phyloP scores from a whole-genome alignment of 2,329 filamentous ascomycete genomes.

The Trichophyton simii region DNA sequence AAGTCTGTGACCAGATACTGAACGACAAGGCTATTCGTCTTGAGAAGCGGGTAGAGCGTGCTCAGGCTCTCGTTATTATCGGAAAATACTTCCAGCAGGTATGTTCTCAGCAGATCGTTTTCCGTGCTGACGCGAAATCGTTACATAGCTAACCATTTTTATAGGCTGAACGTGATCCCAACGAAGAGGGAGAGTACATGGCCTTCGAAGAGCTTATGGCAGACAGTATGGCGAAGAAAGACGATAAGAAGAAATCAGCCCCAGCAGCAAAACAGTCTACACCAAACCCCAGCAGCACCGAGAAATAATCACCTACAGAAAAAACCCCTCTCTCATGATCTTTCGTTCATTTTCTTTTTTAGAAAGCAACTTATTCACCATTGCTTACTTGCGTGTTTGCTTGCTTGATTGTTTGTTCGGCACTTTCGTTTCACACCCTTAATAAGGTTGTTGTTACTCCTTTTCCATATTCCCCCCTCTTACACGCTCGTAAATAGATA shows the following conservation, averaged over 20 bases:
- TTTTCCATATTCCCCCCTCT: not conserved
- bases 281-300: not conserved
- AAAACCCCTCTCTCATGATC: not conserved
- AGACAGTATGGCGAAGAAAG: conserved; percentile 91
- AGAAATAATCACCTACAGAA: not conserved
- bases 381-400: too few relatives aligned
- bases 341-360: not conserved
- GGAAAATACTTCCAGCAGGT: conserved; percentile 85
- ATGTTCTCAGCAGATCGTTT: conserved; percentile 21
- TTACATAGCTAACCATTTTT: conserved; percentile 9
- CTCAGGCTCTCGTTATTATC: conserved; percentile 75
- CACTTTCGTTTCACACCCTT: not conserved
- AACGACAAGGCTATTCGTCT: conserved; percentile 66
- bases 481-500: not conserved
- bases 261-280: conserved; percentile 5
- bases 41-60: conserved; percentile 77
- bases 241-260: conserved; percentile 50
- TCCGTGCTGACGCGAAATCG: not conserved
- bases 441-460: not conserved
- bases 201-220: conserved; percentile 97
- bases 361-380: not conserved
- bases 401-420: not conserved
- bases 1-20: conserved; percentile 83
- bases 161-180: conserved; percentile 74
- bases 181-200: conserved; percentile 98